Percentiles rank a stretch among this genome's conserved stretches.
Evolutionary conservation across 179 eudicot genomes (phyloP).

Genomic region (Heliamphora pulchella): DNA sequence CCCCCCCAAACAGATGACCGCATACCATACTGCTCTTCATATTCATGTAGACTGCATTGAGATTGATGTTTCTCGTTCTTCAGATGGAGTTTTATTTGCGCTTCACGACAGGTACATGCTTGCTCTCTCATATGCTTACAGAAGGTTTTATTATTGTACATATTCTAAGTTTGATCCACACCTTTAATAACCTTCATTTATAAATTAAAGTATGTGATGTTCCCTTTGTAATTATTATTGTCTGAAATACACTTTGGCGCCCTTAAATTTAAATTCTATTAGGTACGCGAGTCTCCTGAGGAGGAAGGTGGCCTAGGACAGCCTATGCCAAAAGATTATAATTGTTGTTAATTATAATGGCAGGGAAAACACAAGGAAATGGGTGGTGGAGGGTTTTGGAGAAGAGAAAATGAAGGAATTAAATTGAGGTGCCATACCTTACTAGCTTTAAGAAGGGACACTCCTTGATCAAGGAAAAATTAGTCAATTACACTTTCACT

Average conservation of each 20-base stretch:
- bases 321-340: background rate
- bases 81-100: slow-evolving; percentile 82
- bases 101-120: slow-evolving; percentile 85
- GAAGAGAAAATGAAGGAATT: too few relatives aligned
- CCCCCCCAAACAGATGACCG: slow-evolving; percentile 78
- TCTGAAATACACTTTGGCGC: background rate
- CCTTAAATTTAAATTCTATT: background rate
- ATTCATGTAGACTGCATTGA: slow-evolving; percentile 83
- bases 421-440: too few relatives aligned
- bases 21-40: slow-evolving; percentile 62
- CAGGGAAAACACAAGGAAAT: background rate
- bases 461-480: too few relatives aligned
- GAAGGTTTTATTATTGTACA: background rate
- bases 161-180: background rate
- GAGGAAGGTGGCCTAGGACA: background rate
- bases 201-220: background rate
- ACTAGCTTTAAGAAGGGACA: too few relatives aligned
- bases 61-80: slow-evolving; percentile 91
- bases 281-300: background rate
- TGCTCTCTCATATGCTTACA: background rate
- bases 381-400: background rate
- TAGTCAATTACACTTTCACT: too few relatives aligned
- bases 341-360: background rate
- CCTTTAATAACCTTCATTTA: background rate
- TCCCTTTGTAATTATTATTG: background rate